These are phyloP conservation scores for Phytophthora foliorum DNA, from an alignment of 352 stramenopile species.

Conservation along the genomic window DNA sequence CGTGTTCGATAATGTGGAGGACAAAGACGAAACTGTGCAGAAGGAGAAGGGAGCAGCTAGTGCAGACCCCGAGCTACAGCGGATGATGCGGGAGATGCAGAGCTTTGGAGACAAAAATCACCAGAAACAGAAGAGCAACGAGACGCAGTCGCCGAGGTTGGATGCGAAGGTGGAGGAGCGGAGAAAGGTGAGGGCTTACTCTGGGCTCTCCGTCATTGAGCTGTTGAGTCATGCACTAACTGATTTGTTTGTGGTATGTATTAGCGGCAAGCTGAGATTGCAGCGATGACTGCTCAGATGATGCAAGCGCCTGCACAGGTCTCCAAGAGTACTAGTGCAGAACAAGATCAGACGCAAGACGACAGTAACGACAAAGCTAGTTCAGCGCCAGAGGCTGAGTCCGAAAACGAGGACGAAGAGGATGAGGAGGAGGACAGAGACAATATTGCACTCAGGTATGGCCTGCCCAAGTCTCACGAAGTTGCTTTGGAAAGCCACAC, in stretches of 20 bases:
- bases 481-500: constrained; percentile 65
- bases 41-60: constrained; percentile 10
- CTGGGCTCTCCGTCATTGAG: neutral
- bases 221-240: constrained; percentile 2
- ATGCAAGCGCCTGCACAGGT: constrained; percentile 50
- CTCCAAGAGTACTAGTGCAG: neutral
- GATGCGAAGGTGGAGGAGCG: constrained; percentile 35
- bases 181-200: constrained; percentile 39
- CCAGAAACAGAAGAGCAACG: constrained; percentile 5
- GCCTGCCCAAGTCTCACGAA: constrained; percentile 77
- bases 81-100: constrained; percentile 55
- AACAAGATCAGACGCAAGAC: constrained; percentile 8
- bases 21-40: constrained; percentile 9
- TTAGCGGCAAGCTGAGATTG: constrained; percentile 75
- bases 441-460: constrained; percentile 74
- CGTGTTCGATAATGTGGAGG: constrained; percentile 45
- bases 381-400: constrained; percentile 19
- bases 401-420: constrained; percentile 46
- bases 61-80: constrained; percentile 36
- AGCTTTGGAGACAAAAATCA: constrained; percentile 56
- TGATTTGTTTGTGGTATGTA: constrained; percentile 5
- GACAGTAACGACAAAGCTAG: constrained; percentile 24
- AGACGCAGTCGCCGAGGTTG: neutral
- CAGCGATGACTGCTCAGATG: constrained; percentile 81
- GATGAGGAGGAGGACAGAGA: constrained; percentile 50